Conservation (phyloP, 169 alveolate species). For the Hepatocystis sp. region DNA sequence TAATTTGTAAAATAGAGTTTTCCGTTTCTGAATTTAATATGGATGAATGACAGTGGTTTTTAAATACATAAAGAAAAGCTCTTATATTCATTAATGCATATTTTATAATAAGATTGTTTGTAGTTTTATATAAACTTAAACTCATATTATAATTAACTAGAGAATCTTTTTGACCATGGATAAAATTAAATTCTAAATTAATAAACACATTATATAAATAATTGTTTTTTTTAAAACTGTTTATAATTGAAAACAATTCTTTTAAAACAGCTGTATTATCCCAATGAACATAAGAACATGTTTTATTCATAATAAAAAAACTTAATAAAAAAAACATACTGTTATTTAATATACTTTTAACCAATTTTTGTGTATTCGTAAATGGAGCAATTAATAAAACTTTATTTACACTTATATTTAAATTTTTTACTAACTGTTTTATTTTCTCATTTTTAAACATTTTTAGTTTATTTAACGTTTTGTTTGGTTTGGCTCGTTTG, state of each 20-base stretch:
- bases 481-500: background rate
- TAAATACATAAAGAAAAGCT: conserved; percentile 30
- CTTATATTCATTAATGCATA: conserved; percentile 32
- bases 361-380: conserved; percentile 69
- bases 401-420: conserved; percentile 42
- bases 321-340: conserved; percentile 54
- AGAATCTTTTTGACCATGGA: conserved; percentile 70
- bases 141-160: conserved; percentile 66
- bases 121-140: conserved; percentile 22
- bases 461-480: background rate
- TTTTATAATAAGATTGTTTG: conserved; percentile 29
- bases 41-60: conserved; percentile 65
- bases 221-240: conserved; percentile 40
- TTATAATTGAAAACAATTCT: conserved; percentile 41
- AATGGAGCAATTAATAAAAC: conserved; percentile 63
- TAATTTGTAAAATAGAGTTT: conserved; percentile 55
- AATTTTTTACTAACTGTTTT: conserved; percentile 7
- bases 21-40: conserved; percentile 52
- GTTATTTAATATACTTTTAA: conserved; percentile 44
- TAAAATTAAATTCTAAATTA: conserved; percentile 52
- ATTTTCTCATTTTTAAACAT: background rate
- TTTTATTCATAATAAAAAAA: conserved; percentile 62
- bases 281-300: conserved; percentile 72
- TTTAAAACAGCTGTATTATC: conserved; percentile 44
- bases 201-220: conserved; percentile 25